Conservation (phyloP, 2,329 filamentous ascomycete genomes). For the Trichoderma lentiforme region DNA sequence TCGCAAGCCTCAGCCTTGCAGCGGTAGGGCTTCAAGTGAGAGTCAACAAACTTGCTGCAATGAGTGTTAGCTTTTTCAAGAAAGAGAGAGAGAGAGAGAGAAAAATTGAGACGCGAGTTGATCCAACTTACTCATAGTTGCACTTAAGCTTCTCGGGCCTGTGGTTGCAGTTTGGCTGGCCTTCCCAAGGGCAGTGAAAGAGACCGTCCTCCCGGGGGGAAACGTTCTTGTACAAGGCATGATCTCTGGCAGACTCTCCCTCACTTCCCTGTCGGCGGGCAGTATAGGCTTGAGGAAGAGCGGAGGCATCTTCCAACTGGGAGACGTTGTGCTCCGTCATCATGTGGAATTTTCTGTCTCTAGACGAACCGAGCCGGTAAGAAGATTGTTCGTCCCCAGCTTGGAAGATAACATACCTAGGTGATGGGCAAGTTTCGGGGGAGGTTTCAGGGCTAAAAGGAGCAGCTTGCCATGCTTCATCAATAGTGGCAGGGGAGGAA, state of each 20-base stretch:
- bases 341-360: constrained; percentile 33
- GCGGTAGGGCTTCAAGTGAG: constrained; percentile 91
- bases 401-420: constrained; percentile 46
- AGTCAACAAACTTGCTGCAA: constrained; percentile 90
- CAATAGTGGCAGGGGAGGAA: constrained; percentile 48
- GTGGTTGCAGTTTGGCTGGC: constrained; percentile 71
- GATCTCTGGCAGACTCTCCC: constrained; percentile 59
- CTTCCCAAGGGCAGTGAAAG: constrained; percentile 90
- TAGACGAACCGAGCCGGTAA: constrained; percentile 26
- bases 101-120: neutral
- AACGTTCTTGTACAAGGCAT: constrained; percentile 68
- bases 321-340: constrained; percentile 27
- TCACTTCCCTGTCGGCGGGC: constrained; percentile 50
- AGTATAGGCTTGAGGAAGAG: constrained; percentile 38
- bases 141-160: constrained; percentile 95
- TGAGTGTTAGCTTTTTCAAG: neutral
- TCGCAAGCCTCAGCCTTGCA: constrained; percentile 85
- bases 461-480: constrained; percentile 45
- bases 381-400: constrained; percentile 16
- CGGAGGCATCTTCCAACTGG: constrained; percentile 31
- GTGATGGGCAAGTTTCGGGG: constrained; percentile 50
- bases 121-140: constrained; percentile 83
- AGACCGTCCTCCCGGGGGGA: constrained; percentile 68
- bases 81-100: too few species aligned
- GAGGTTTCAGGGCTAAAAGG: constrained; percentile 44